phyloP scores from a whole-genome alignment of 768 basidiomycete genomes.

The Naganishia vaughanmartiniae region DNA sequence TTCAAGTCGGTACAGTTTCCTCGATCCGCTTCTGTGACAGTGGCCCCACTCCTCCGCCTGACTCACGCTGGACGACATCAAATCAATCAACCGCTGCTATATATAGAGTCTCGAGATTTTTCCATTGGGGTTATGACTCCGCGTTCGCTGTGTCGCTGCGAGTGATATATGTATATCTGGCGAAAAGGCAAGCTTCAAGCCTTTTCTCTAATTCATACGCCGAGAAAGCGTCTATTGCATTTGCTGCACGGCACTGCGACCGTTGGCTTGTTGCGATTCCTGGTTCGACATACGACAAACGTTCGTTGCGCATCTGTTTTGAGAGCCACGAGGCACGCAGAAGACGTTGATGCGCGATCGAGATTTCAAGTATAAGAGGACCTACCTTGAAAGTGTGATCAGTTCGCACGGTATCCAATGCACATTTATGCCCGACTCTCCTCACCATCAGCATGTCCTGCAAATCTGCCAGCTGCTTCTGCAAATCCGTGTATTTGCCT shows the following conservation, averaged over 20 bases:
- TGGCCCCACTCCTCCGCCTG: too few species aligned
- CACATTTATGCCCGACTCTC: slow-evolving; percentile 38
- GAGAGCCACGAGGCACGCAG: not conserved
- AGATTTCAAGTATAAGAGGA: not conserved
- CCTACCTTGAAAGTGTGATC: slow-evolving; percentile 68
- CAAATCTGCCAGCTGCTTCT: slow-evolving; percentile 62
- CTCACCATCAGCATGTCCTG: not conserved
- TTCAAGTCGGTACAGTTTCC: too few species aligned
- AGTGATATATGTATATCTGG: too few species aligned
- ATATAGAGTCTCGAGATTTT: too few species aligned
- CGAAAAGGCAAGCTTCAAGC: too few species aligned
- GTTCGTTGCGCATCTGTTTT: slow-evolving; percentile 19
- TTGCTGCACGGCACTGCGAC: slow-evolving; percentile 49
- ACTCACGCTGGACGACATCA: too few species aligned
- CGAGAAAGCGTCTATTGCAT: slow-evolving; percentile 17
- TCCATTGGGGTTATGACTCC: too few species aligned
- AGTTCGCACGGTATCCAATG: slow-evolving; percentile 68
- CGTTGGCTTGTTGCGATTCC: slow-evolving; percentile 68
- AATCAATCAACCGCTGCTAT: too few species aligned
- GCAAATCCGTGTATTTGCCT: slow-evolving; percentile 59
- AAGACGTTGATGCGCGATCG: not conserved
- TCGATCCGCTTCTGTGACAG: too few species aligned
- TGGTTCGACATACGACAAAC: slow-evolving; percentile 26
- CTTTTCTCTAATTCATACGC: too few species aligned
- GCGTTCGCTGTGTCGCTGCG: too few species aligned